Conservation (phyloP, 116 monocot species). For the Posidonia oceanica region DNA sequence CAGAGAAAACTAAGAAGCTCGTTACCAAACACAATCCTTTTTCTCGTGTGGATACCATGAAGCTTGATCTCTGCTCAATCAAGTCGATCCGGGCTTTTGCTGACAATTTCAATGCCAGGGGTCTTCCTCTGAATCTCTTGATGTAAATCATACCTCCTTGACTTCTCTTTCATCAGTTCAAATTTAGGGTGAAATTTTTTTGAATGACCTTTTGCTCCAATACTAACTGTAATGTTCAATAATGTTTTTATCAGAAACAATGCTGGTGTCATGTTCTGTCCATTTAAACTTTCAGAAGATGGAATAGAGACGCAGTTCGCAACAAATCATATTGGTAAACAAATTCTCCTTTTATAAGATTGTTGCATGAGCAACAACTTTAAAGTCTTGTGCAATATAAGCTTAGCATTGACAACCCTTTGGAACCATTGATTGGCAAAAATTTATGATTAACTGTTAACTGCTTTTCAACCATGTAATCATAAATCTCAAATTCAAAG, state of each 20-base stretch:
- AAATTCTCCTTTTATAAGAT: neutral
- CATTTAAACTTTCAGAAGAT: slow-evolving; percentile 81
- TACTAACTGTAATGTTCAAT: too few species aligned
- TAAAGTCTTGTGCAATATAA: too few species aligned
- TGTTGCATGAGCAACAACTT: neutral
- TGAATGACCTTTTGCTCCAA: too few species aligned
- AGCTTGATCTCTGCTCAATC: slow-evolving; percentile 77
- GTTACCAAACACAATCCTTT: slow-evolving; percentile 34
- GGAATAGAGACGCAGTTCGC: slow-evolving; percentile 96
- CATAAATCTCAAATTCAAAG: too few species aligned
- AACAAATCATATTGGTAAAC: slow-evolving; percentile 88
- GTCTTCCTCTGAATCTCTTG: slow-evolving; percentile 73
- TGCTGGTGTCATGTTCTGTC: slow-evolving; percentile 96
- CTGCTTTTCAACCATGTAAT: neutral
- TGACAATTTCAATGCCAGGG: slow-evolving; percentile 38
- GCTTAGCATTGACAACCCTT: too few species aligned
- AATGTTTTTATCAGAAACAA: slow-evolving; percentile 56
- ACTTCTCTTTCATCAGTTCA: neutral
- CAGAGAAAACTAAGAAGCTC: slow-evolving; percentile 25
- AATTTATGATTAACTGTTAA: neutral
- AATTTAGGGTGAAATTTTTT: neutral
- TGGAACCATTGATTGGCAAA: neutral
- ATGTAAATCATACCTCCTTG: slow-evolving; percentile 36
- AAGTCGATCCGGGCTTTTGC: slow-evolving; percentile 65
- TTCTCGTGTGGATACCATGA: slow-evolving; percentile 44